Percentiles rank a stretch among this genome's conserved stretches.
Conservation (phyloP, 1,284 basidiomycete species). For the Pyrrhoderma noxium region DNA sequence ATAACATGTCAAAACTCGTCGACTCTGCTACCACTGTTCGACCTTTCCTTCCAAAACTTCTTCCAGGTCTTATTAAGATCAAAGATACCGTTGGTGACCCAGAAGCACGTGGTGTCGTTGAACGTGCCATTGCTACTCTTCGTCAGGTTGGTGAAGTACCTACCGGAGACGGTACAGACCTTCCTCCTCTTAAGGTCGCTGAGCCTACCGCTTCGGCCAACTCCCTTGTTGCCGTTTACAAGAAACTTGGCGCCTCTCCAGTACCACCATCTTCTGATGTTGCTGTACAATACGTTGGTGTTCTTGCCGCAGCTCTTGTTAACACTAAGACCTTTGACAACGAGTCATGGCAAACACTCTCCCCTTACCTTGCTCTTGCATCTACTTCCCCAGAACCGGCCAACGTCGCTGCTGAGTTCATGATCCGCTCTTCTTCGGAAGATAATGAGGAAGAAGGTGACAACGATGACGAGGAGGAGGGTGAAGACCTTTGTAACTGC, state of each 20-base stretch:
- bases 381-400: conserved; percentile 59
- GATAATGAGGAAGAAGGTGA: conserved; percentile 64
- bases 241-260: conserved; percentile 62
- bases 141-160: conserved; percentile 90
- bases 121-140: conserved; percentile 86
- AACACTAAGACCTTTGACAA: conserved; percentile 90
- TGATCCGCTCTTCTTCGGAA: conserved; percentile 82
- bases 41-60: conserved; percentile 92
- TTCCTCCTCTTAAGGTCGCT: conserved; percentile 74
- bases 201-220: conserved; percentile 62
- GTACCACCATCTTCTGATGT: conserved; percentile 52
- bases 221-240: conserved; percentile 71
- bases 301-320: conserved; percentile 79
- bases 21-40: conserved; percentile 93
- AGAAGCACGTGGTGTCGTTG: conserved; percentile 87
- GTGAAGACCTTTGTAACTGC: conserved; percentile 97
- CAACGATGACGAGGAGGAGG: conserved; percentile 89
- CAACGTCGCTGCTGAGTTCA: conserved; percentile 75
- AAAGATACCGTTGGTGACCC: conserved; percentile 90
- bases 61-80: conserved; percentile 92
- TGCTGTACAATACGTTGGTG: conserved; percentile 66
- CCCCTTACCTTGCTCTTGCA: conserved; percentile 70
- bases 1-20: conserved; percentile 99
- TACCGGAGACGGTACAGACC: conserved; percentile 79
- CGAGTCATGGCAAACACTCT: conserved; percentile 79